Evolutionary conservation across 768 basidiomycete species (phyloP).

Genomic region (Boletus huronensis): DNA sequence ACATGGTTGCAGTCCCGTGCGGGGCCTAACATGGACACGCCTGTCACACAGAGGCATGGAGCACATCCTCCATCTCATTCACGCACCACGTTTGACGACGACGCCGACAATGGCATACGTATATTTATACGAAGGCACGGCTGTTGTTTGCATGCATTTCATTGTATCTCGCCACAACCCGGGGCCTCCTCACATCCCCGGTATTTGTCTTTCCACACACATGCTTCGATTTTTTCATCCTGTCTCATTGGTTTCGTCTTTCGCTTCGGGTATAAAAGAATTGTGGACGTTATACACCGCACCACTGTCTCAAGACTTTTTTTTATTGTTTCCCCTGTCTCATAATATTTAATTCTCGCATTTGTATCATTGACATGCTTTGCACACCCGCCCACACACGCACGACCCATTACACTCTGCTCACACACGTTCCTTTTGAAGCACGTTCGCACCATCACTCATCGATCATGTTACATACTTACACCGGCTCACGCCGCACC

Average conservation of each 20-base stretch:
- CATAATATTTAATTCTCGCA: slow-evolving; percentile 30
- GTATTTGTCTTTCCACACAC: slow-evolving; percentile 3
- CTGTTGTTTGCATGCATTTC: slow-evolving; percentile 18
- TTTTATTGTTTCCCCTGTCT: slow-evolving; percentile 9
- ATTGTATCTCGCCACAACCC: slow-evolving; percentile 18
- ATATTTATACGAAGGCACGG: slow-evolving; percentile 27
- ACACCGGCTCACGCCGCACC: neutral
- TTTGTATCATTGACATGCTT: slow-evolving; percentile 20
- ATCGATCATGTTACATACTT: slow-evolving; percentile 6
- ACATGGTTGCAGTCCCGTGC: slow-evolving; percentile 25
- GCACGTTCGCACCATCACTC: neutral
- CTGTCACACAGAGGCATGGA: neutral
- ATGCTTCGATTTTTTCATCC: slow-evolving; percentile 8
- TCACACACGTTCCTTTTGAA: slow-evolving; percentile 6
- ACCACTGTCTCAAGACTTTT: neutral
- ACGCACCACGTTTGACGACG: slow-evolving; percentile 22
- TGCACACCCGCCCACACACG: slow-evolving; percentile 2
- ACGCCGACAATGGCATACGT: slow-evolving; percentile 16
- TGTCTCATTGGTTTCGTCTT: slow-evolving; percentile 4
- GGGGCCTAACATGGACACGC: slow-evolving; percentile 18
- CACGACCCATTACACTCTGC: slow-evolving; percentile 2
- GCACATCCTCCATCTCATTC: slow-evolving; percentile 1
- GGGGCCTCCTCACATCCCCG: neutral
- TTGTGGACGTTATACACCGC: slow-evolving; percentile 15
- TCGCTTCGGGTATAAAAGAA: neutral